Conservation (phyloP, 352 stramenopile species). For the Phytophthora ohioensis region DNA sequence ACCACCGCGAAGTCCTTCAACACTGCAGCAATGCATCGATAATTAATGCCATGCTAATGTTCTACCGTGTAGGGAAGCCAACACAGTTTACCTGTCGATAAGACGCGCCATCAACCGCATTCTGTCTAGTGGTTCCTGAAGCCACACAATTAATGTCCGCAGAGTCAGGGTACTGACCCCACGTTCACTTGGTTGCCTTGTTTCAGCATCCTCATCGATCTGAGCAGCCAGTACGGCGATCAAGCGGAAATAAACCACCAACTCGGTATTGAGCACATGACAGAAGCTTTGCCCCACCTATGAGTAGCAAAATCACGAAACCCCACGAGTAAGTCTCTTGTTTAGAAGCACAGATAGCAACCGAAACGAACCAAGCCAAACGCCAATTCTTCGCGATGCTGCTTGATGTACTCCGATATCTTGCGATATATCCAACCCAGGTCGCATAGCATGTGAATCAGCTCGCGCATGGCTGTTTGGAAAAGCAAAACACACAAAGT, state of each 20-base stretch:
- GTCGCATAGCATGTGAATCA: slow-evolving; percentile 87
- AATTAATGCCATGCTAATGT: not conserved
- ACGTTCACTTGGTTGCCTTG: slow-evolving; percentile 50
- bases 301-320: slow-evolving; percentile 4
- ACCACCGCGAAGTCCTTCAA: slow-evolving; percentile 87
- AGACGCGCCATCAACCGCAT: slow-evolving; percentile 91
- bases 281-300: slow-evolving; percentile 91
- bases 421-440: slow-evolving; percentile 93
- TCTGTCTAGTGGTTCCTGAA: slow-evolving; percentile 86
- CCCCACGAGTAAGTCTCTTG: slow-evolving; percentile 18
- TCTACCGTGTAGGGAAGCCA: not conserved
- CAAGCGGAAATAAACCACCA: slow-evolving; percentile 94
- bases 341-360: not conserved
- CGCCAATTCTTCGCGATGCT: slow-evolving; percentile 75
- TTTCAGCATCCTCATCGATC: slow-evolving; percentile 85
- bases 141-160: slow-evolving; percentile 91
- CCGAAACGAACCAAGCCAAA: slow-evolving; percentile 72
- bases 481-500: slow-evolving; percentile 5
- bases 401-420: slow-evolving; percentile 81
- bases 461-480: slow-evolving; percentile 76
- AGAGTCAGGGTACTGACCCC: slow-evolving; percentile 81
- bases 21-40: slow-evolving; percentile 42
- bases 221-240: slow-evolving; percentile 93
- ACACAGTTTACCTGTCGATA: slow-evolving; percentile 75
- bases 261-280: slow-evolving; percentile 90